Evolutionary conservation across 2,329 filamentous ascomycete genomes (phyloP), one percentile per base, ranked within the genome.

Genomic region (Claviceps pusilla): DNA sequence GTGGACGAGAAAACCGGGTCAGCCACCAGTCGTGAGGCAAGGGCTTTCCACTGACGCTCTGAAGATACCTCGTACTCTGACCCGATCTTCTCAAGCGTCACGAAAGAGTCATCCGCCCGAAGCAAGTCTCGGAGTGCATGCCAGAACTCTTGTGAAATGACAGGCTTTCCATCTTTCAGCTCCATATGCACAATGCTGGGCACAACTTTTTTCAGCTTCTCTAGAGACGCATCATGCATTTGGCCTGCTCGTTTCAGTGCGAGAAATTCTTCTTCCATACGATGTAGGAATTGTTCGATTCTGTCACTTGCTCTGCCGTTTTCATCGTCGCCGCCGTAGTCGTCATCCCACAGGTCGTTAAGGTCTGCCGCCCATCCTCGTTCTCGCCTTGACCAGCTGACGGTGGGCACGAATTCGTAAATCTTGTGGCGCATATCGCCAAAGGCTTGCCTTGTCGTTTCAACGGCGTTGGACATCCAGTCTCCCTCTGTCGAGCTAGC

Each of bases 131-230:
- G 71, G 9, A 89, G 64, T 0, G 83, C 84, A 54, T 79, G 72
- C 88, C 80, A 89, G 56, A 89, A 86, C 3, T 80, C 75, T 29
- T 78, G 72, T 0, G 77, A 69, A 16, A 87, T 76, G 28, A 76
- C 67, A 0, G 71, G 66, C 10, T 75, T 72, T 14, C 82, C 83
- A 35, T 77, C 65, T 39, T 69, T 65, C 7, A 73, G 71, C 14
- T 75, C 71, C 58, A 85, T 74, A 56, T 78, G 75, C 4, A 87
- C 69, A 10, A 76, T 60, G 12, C 75, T 71, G 0, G 84, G 84
- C 3, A 87, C 65, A 4, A 76, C 66, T 0, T 68, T 60, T 49
- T 76, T 63, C 3, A 85, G 62, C 39, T 71, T 71, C 14, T 71
- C 60, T 5, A 76, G 60, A 0, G 71, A 67, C 2, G 61, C 63